Conservation (phyloP, 495 filamentous ascomycete species). For the Penicillium coffeae region DNA sequence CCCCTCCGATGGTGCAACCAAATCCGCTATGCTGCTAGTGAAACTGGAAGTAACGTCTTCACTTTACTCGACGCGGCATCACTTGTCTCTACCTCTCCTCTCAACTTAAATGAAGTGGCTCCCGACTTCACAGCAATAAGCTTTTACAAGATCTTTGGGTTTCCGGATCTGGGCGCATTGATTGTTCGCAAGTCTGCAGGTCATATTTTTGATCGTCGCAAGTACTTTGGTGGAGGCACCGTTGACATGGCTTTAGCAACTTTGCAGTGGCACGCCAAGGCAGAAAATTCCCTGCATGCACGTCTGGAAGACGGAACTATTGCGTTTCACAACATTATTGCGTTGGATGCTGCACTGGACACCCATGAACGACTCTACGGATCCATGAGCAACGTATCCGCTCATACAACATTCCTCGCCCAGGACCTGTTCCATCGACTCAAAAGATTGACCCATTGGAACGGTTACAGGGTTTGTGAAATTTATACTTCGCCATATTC, state of each 20-base stretch:
- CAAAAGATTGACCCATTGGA: slow-evolving; percentile 57
- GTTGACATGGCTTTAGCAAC: slow-evolving; percentile 67
- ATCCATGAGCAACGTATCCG: slow-evolving; percentile 64
- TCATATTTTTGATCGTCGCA: slow-evolving; percentile 56
- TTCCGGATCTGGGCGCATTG: slow-evolving; percentile 85
- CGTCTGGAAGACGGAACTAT: slow-evolving; percentile 86
- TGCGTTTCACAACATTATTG: slow-evolving; percentile 84
- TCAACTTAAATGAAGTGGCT: slow-evolving; percentile 65
- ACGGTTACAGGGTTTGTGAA: slow-evolving; percentile 60
- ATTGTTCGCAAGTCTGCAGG: slow-evolving; percentile 73
- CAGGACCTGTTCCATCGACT: slow-evolving; percentile 57
- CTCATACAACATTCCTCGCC: slow-evolving; percentile 69
- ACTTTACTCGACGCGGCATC: slow-evolving; percentile 90
- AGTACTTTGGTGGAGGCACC: slow-evolving; percentile 93
- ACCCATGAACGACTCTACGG: slow-evolving; percentile 67
- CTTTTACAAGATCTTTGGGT: slow-evolving; percentile 97
- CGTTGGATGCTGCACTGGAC: slow-evolving; percentile 67
- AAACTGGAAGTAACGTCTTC: slow-evolving; percentile 40
- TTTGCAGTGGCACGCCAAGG: slow-evolving; percentile 65
- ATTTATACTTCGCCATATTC: slow-evolving; percentile 53
- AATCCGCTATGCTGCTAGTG: slow-evolving; percentile 35
- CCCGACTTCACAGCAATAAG: slow-evolving; percentile 88
- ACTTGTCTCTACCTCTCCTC: slow-evolving; percentile 68
- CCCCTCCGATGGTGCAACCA: slow-evolving; percentile 65
- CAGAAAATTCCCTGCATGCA: slow-evolving; percentile 69